Percentiles rank a stretch among this genome's conserved stretches.
These are phyloP conservation scores for Vaccinium corymbosum DNA, from an alignment of 148 eudicot genomes.

Conservation along the genomic window DNA sequence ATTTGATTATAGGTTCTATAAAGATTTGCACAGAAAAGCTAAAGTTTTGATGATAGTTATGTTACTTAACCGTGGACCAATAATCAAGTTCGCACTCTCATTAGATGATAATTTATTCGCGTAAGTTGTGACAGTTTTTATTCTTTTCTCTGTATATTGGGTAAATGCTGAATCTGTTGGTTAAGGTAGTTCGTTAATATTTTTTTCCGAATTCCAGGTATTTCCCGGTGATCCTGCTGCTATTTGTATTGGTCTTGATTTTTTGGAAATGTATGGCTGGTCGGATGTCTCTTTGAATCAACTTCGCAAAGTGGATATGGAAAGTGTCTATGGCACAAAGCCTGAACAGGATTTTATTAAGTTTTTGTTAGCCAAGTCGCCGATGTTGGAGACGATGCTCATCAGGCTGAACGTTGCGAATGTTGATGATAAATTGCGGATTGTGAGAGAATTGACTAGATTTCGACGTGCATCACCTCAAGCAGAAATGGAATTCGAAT, in stretches of 20 bases:
- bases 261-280: not conserved
- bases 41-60: not conserved
- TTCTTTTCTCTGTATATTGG: not conserved
- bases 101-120: no score
- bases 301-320: not conserved
- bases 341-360: not conserved
- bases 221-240: not conserved
- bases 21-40: not conserved
- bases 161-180: not conserved
- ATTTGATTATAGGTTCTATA: conserved; percentile 11
- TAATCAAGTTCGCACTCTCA: not conserved
- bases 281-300: not conserved
- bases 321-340: not conserved
- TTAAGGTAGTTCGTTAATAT: not conserved
- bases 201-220: not conserved
- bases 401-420: not conserved
- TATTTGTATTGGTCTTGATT: not conserved
- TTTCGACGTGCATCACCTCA: not conserved
- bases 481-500: not conserved
- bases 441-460: not conserved
- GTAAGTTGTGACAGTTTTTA: not conserved
- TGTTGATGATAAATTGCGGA: not conserved
- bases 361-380: not conserved
- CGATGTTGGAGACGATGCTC: not conserved
- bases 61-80: not conserved